phyloP scores from a whole-genome alignment of 176 grass and related monocot species.

The Paspalum notatum region DNA sequence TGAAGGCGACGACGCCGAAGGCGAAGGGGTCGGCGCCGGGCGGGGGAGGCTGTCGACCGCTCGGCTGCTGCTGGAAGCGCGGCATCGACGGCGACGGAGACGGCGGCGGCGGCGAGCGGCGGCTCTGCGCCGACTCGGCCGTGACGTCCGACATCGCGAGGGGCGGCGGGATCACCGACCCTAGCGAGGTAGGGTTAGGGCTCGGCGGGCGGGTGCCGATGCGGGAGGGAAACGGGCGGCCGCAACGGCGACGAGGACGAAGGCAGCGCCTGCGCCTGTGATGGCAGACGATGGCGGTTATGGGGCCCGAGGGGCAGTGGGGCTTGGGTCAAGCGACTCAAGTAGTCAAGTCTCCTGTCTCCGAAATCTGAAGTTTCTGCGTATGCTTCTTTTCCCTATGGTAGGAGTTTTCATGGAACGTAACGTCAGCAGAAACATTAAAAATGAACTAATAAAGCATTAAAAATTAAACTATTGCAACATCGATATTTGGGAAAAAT shows the following conservation, averaged over 20 bases:
- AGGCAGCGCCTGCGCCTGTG: not conserved
- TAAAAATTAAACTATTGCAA: no score
- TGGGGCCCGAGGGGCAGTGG: no score
- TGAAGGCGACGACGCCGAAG: conserved; percentile 45
- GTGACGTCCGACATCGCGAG: conserved; percentile 54
- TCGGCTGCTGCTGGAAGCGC: conserved; percentile 41
- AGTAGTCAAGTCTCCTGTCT: not conserved
- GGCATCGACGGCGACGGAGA: conserved; percentile 39
- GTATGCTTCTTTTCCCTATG: no score
- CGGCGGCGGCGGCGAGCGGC: conserved; percentile 34
- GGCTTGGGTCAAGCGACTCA: not conserved
- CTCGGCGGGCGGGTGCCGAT: no score
- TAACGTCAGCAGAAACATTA: no score
- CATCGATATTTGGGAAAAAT: no score
- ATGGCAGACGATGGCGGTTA: no score
- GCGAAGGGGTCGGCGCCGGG: conserved; percentile 44
- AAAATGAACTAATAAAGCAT: no score
- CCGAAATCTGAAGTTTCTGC: not conserved
- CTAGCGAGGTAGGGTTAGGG: not conserved
- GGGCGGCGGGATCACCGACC: not conserved
- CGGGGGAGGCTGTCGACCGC: conserved; percentile 43
- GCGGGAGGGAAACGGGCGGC: not conserved
- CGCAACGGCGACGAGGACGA: not conserved
- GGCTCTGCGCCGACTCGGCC: conserved; percentile 19
- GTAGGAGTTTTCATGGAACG: no score